A percentile compares a stretch with the other conserved stretches of the same genome.
Conservation (phyloP, 2,329 filamentous ascomycete species). For the Colletotrichum sojae region DNA sequence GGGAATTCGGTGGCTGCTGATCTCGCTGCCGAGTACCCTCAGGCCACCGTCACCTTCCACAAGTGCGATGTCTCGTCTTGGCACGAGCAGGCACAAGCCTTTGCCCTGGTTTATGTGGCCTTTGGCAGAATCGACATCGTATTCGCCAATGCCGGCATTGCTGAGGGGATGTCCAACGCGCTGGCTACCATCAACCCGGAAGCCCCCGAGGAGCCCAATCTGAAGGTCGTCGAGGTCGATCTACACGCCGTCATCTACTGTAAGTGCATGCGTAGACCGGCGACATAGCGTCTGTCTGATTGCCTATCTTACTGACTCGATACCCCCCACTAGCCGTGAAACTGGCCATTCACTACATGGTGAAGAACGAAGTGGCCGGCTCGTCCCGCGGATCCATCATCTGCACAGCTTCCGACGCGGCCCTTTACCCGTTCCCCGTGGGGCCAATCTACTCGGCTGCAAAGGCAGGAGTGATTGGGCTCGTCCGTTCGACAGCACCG, state of each 20-base stretch:
- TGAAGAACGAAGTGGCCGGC: not conserved
- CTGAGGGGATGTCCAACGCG: constrained; percentile 1
- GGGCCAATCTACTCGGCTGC: constrained; percentile 10
- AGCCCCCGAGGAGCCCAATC: not conserved
- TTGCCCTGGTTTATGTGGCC: constrained; percentile 22
- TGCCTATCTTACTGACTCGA: not conserved
- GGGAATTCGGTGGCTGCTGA: constrained; percentile 46
- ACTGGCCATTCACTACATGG: constrained; percentile 19
- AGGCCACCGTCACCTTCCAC: constrained; percentile 48
- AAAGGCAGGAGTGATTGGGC: constrained; percentile 7
- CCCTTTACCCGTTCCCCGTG: constrained; percentile 7
- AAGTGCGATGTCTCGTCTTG: constrained; percentile 56
- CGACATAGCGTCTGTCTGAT: too few species aligned
- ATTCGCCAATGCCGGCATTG: constrained; percentile 33
- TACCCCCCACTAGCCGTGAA: not conserved
- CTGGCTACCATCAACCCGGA: constrained; percentile 2
- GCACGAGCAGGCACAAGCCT: constrained; percentile 49
- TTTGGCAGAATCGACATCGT: constrained; percentile 33
- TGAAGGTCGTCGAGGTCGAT: constrained; percentile 2
- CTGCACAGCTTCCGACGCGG: constrained; percentile 13
- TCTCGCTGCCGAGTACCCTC: constrained; percentile 46
- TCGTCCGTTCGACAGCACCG: constrained; percentile 3
- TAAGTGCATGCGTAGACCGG: constrained; percentile 1
- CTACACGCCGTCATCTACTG: constrained; percentile 5
- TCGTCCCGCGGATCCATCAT: constrained; percentile 1